These are phyloP conservation scores for Madurella mycetomatis DNA, from an alignment of 2,329 filamentous ascomycete species.

Conservation along the genomic window DNA sequence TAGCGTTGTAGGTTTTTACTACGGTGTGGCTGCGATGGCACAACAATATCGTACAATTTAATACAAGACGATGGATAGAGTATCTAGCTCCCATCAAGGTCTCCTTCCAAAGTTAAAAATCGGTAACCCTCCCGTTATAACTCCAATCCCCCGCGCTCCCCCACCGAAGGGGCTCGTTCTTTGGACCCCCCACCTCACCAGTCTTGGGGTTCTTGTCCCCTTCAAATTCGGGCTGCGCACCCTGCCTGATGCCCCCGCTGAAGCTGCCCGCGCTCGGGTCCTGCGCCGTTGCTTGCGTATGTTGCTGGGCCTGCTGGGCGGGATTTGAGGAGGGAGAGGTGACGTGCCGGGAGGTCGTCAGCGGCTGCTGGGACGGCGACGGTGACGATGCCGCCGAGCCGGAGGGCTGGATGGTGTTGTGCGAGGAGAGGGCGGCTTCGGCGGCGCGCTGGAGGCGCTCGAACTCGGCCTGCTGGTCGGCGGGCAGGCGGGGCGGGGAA, in stretches of 20 bases:
- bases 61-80: no score
- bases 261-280: slow-evolving; percentile 31
- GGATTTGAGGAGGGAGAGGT: slow-evolving; percentile 21
- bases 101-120: slow-evolving; percentile 52
- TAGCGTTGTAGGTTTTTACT: no score
- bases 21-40: no score
- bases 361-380: slow-evolving; percentile 16
- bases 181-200: slow-evolving; percentile 91
- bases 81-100: not conserved
- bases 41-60: no score
- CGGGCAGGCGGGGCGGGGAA: slow-evolving; percentile 78
- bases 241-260: slow-evolving; percentile 64
- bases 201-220: slow-evolving; percentile 90
- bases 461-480: slow-evolving; percentile 85
- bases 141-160: slow-evolving; percentile 75
- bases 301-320: slow-evolving; percentile 8
- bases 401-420: slow-evolving; percentile 20
- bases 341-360: slow-evolving; percentile 27
- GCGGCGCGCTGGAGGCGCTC: slow-evolving; percentile 73
- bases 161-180: slow-evolving; percentile 94
- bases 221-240: slow-evolving; percentile 85
- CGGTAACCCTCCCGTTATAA: slow-evolving; percentile 90
- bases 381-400: not conserved
- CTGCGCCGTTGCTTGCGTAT: slow-evolving; percentile 14
- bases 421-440: slow-evolving; percentile 41